phyloP scores from a whole-genome alignment of 176 grass and related monocot genomes.

The Microstegium vimineum region DNA sequence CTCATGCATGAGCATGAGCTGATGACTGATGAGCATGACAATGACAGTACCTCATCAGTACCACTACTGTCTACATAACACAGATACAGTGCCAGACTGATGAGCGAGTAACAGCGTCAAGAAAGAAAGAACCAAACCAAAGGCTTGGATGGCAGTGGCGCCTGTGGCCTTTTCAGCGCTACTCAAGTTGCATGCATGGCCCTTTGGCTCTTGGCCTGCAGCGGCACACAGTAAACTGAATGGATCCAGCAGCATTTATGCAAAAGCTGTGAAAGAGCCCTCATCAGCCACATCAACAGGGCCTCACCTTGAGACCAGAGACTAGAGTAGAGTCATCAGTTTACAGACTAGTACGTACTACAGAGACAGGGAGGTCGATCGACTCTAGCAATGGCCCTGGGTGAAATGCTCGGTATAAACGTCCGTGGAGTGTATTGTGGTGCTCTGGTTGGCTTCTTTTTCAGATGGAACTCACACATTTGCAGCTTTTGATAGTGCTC shows the following conservation, averaged over 20 bases:
- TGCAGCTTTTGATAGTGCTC: no score
- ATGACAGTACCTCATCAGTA: neutral
- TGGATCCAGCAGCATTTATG: conserved; percentile 30
- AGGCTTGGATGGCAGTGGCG: neutral
- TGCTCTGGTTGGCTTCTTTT: no score
- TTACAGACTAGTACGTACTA: no score
- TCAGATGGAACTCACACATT: no score
- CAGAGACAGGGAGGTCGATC: neutral
- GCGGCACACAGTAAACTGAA: conserved; percentile 42
- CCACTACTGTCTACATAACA: no score
- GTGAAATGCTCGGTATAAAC: no score
- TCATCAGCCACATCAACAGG: conserved; percentile 9
- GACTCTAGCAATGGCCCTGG: no score
- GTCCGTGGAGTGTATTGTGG: no score
- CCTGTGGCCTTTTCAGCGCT: neutral
- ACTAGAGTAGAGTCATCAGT: no score
- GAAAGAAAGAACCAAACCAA: neutral
- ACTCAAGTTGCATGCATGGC: conserved; percentile 4
- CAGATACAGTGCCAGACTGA: neutral
- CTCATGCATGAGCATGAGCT: neutral
- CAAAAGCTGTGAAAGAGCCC: conserved; percentile 27
- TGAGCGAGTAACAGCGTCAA: conserved; percentile 11
- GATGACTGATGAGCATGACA: no score
- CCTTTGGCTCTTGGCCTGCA: neutral
- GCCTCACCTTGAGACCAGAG: neutral